Conservation (phyloP, 495 filamentous ascomycete genomes). For the Collariella sp. region DNA sequence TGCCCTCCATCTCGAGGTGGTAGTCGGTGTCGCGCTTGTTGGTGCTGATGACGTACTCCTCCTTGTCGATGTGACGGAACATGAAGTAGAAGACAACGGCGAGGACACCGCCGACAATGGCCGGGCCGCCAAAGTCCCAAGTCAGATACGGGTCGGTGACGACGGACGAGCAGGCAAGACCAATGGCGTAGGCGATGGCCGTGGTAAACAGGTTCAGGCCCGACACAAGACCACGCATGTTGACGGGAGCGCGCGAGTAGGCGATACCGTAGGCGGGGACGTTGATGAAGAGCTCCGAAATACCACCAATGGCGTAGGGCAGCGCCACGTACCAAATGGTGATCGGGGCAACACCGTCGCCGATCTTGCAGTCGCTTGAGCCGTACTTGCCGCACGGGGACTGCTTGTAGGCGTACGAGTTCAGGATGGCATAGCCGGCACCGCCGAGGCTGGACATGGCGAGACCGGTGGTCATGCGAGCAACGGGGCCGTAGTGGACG, state of each 20-base stretch:
- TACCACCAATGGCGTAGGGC: conserved; percentile 46
- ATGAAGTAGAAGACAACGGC: conserved; percentile 42
- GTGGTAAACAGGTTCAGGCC: conserved; percentile 55
- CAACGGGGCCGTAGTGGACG: conserved; percentile 62
- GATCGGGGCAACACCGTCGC: conserved; percentile 42
- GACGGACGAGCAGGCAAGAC: conserved; percentile 51
- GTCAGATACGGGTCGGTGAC: conserved; percentile 53
- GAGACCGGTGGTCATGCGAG: conserved; percentile 67
- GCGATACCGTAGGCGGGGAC: conserved; percentile 66
- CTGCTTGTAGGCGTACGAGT: conserved; percentile 60
- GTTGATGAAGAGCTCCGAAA: conserved; percentile 61
- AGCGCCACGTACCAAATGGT: conserved; percentile 44
- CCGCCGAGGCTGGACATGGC: conserved; percentile 56
- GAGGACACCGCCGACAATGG: conserved; percentile 40
- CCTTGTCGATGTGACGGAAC: conserved; percentile 43
- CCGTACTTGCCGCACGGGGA: conserved; percentile 43
- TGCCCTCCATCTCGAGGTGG: conserved; percentile 28
- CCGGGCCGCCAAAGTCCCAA: conserved; percentile 45
- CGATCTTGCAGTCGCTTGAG: conserved; percentile 32
- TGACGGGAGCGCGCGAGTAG: conserved; percentile 58
- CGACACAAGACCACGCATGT: conserved; percentile 62
- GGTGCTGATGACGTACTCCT: conserved; percentile 35
- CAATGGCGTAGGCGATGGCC: conserved; percentile 50
- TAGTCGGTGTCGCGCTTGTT: conserved; percentile 33
- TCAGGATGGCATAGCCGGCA: conserved; percentile 57